Conservation (phyloP, 192 early-diverging fungal species). For the Coemansia sp. region DNA sequence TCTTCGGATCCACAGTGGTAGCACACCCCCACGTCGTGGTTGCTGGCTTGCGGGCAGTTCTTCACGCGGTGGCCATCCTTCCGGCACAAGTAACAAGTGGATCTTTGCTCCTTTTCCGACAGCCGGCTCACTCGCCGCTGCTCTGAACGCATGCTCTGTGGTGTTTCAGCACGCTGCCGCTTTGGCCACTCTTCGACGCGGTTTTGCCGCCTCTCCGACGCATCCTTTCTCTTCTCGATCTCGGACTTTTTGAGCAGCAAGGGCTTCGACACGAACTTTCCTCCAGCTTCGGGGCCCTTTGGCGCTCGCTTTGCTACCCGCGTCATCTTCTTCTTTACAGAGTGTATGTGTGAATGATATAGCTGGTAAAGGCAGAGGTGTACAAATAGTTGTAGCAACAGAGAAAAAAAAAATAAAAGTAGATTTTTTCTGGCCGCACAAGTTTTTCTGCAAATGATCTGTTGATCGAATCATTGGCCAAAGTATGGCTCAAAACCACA, state of each 20-base stretch:
- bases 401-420: neutral
- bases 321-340: slow-evolving; percentile 47
- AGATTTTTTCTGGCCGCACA: neutral
- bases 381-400: neutral
- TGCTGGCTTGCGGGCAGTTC: slow-evolving; percentile 69
- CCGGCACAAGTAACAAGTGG: slow-evolving; percentile 83
- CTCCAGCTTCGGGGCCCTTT: slow-evolving; percentile 55
- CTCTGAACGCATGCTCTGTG: slow-evolving; percentile 22
- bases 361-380: neutral
- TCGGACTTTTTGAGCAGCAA: slow-evolving; percentile 54
- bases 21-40: slow-evolving; percentile 65
- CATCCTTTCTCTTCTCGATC: slow-evolving; percentile 27
- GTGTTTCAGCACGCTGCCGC: neutral
- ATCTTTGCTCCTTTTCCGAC: slow-evolving; percentile 38
- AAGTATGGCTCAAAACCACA: too few relatives aligned
- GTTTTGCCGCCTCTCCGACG: slow-evolving; percentile 9
- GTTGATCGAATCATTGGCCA: too few relatives aligned
- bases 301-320: slow-evolving; percentile 59
- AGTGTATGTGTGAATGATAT: neutral
- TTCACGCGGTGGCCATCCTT: slow-evolving; percentile 79
- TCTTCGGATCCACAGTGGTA: slow-evolving; percentile 86
- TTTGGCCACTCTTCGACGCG: neutral
- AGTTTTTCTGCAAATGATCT: too few relatives aligned
- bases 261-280: slow-evolving; percentile 51
- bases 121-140: slow-evolving; percentile 33